phyloP scores from a whole-genome alignment of 192 early-diverging fungal genomes.

The Piromyces finnis region DNA sequence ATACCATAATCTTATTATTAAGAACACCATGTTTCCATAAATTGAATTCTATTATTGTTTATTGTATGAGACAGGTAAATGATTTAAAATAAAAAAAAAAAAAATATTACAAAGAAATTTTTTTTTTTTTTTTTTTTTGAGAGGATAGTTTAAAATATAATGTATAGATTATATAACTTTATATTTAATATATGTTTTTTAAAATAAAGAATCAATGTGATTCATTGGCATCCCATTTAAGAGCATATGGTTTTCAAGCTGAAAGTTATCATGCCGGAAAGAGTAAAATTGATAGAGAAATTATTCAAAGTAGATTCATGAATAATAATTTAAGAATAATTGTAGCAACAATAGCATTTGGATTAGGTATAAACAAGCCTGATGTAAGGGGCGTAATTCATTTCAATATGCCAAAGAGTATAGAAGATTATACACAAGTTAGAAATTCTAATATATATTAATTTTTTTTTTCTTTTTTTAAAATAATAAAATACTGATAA shows the following conservation, averaged over 20 bases:
- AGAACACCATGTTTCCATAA: slow-evolving; percentile 21
- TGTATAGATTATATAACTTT: too few species aligned
- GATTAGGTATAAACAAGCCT: slow-evolving; percentile 53
- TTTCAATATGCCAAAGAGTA: slow-evolving; percentile 45
- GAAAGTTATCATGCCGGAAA: slow-evolving; percentile 67
- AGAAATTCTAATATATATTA: background rate
- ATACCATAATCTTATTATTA: slow-evolving; percentile 28
- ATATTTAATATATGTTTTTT: too few species aligned
- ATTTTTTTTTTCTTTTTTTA: background rate
- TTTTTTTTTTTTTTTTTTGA: too few species aligned
- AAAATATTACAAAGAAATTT: too few species aligned
- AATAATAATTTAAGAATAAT: slow-evolving; percentile 33
- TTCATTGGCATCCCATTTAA: slow-evolving; percentile 42
- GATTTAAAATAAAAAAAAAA: background rate
- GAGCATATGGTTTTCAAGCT: slow-evolving; percentile 39
- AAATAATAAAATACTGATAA: background rate
- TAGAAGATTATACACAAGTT: slow-evolving; percentile 47
- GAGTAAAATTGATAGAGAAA: slow-evolving; percentile 27
- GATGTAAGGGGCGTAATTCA: slow-evolving; percentile 57
- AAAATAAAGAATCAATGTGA: slow-evolving; percentile 39
- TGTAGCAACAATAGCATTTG: slow-evolving; percentile 59
- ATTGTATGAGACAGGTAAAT: slow-evolving; percentile 28
- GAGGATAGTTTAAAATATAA: too few species aligned
- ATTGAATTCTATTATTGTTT: slow-evolving; percentile 47
- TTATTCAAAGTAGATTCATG: slow-evolving; percentile 53